Conservation (phyloP, 192 early-diverging fungal genomes). For the Coemansia sp. region DNA sequence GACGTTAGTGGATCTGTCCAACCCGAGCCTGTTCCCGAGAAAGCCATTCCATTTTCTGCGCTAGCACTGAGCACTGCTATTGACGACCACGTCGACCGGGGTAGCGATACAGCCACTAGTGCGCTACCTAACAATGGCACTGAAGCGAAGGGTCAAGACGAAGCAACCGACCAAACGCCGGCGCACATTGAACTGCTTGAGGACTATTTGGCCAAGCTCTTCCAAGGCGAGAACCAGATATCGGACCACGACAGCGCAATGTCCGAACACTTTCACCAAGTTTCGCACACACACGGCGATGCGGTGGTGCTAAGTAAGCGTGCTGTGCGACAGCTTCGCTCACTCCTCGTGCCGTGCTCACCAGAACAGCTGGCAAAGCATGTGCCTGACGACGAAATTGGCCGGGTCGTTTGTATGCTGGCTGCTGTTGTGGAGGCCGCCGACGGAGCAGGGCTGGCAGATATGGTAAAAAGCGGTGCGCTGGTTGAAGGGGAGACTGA, state of each 20-base stretch:
- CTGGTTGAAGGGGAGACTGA: conserved; percentile 12
- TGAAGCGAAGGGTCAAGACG: background rate
- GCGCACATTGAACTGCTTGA: conserved; percentile 21
- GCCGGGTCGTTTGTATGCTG: conserved; percentile 29
- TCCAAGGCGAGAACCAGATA: conserved; percentile 35
- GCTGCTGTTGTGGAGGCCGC: conserved; percentile 27
- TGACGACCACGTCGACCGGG: background rate
- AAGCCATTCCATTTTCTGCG: background rate
- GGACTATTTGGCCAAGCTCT: conserved; percentile 25
- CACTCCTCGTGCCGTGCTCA: conserved; percentile 20
- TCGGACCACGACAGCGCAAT: background rate
- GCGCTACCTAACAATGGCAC: background rate
- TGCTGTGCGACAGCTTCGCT: conserved; percentile 21
- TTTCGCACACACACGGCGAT: conserved; percentile 7
- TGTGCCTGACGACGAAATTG: conserved; percentile 17
- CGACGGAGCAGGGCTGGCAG: conserved; percentile 21
- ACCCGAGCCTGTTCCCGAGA: background rate
- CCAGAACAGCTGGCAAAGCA: conserved; percentile 12
- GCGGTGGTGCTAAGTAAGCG: conserved; percentile 18
- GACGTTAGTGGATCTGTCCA: background rate
- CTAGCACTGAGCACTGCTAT: background rate
- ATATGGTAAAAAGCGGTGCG: conserved; percentile 32
- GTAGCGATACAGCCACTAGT: background rate
- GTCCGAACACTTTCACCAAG: conserved; percentile 6
- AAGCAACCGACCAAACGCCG: background rate